A percentile compares a stretch with the other conserved stretches of the same genome.
These are phyloP conservation scores for Pirum gemmata DNA, from an alignment of 78 protist genomes.

Conservation along the genomic window DNA sequence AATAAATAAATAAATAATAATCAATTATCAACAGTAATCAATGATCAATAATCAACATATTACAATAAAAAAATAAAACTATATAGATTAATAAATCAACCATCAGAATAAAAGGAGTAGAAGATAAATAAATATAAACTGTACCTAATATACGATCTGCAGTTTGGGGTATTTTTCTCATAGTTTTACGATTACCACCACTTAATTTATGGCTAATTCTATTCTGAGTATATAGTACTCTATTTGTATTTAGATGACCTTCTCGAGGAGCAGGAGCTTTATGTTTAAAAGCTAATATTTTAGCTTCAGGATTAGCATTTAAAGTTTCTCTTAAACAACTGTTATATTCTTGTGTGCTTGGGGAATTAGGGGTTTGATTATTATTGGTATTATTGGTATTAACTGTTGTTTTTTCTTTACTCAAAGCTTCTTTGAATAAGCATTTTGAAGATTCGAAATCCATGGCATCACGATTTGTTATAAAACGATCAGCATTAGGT, in stretches of 20 bases:
- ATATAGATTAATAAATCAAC: no score
- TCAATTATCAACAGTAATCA: no score
- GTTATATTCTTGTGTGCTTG: slow-evolving; percentile 50
- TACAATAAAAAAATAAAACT: no score
- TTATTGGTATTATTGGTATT: background rate
- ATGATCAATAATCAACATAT: no score
- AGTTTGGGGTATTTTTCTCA: slow-evolving; percentile 65
- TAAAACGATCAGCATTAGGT: slow-evolving; percentile 52
- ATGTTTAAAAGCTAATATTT: slow-evolving; percentile 74
- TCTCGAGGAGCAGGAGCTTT: slow-evolving; percentile 73
- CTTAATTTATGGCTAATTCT: background rate
- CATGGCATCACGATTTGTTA: slow-evolving; percentile 56
- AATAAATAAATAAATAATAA: no score
- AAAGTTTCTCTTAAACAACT: slow-evolving; percentile 30
- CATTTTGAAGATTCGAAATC: slow-evolving; percentile 41
- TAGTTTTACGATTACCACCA: background rate
- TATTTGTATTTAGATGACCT: slow-evolving; percentile 45
- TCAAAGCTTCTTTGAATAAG: background rate
- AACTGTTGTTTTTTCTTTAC: background rate
- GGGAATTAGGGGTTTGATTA: slow-evolving; percentile 31
- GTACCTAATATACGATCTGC: slow-evolving; percentile 74
- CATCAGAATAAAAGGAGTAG: no score
- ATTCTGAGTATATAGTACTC: slow-evolving; percentile 62
- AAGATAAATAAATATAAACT: no score
- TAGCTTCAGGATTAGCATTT: slow-evolving; percentile 26